phyloP scores from a whole-genome alignment of 164 flowering plant genomes.

The Stephania japonica region DNA sequence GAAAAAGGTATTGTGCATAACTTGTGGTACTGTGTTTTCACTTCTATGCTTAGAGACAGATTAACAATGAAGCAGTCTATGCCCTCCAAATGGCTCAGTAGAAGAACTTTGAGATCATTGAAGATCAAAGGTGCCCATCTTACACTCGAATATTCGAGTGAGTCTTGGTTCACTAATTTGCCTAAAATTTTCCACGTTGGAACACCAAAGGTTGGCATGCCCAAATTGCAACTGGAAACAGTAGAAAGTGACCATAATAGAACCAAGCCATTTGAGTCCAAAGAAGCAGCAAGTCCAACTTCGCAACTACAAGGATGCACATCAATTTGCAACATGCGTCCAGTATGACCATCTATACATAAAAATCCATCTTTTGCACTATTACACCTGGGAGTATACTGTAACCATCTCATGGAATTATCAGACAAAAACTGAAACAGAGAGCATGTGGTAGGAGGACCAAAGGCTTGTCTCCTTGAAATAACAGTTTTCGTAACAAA shows the following conservation, averaged over 20 bases:
- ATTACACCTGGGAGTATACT: constrained; percentile 25
- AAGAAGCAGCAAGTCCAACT: constrained; percentile 62
- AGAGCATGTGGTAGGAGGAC: constrained; percentile 65
- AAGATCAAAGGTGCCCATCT: constrained; percentile 72
- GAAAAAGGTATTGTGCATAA: constrained; percentile 66
- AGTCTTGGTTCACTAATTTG: constrained; percentile 20
- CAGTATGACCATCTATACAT: constrained; percentile 59
- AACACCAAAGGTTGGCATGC: constrained; percentile 35
- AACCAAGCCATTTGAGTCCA: constrained; percentile 73
- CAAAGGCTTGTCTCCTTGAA: constrained; percentile 41
- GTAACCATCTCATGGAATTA: constrained; percentile 55
- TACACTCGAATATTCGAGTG: constrained; percentile 52
- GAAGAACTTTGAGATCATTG: constrained; percentile 47
- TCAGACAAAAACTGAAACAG: constrained; percentile 55
- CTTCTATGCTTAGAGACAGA: constrained; percentile 28
- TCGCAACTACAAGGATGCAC: constrained; percentile 58
- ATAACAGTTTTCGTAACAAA: constrained; percentile 45
- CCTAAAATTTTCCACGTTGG: constrained; percentile 63
- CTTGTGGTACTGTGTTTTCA: constrained; percentile 35
- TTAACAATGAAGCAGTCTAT: constrained; percentile 63
- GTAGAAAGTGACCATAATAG: constrained; percentile 70
- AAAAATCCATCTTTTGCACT: constrained; percentile 30
- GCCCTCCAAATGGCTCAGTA: constrained; percentile 63
- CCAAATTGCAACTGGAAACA: constrained; percentile 31
- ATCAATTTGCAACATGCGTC: constrained; percentile 57